Evolutionary conservation across 2,329 filamentous ascomycete genomes (phyloP), one percentile per base, ranked within the genome.

Genomic region (Aspergillus amoenus): DNA sequence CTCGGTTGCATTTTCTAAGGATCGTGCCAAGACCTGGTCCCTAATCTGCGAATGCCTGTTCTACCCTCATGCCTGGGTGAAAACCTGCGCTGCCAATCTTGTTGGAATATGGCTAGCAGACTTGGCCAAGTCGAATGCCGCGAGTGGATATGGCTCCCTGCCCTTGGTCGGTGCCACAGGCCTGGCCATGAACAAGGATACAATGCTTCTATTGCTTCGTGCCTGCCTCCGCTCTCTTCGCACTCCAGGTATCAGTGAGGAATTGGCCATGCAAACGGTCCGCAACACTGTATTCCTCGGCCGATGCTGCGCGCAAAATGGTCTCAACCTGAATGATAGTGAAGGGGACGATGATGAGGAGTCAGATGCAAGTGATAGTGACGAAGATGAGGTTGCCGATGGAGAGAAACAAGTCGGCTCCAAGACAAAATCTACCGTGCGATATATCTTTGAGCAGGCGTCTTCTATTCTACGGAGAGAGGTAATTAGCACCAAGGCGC

Each of bases 211-310:
- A 46, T 70, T 86, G 22, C 81, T 76, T 77, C 73, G 84, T 77
- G 70, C 82, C 81, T 73, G 84, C 81, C 59, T 86, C 59, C 73
- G 78, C 59, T 80, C 81, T 46, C 76, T 96, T 44, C 85, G 85
- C 47, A 84, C 84, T 0, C 80, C 83, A 0, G 83, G 82, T 51
- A 73, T 93, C 7, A 86, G 88, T 15, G 88, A 94, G 67, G 82
- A 86, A 9, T 79, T 97, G n/a, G 90, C 90, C 1, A 81, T 85
- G 42, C 91, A 96, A 70, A 87, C 87, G 12, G 85, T 90, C 4
- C 89, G 91, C 63, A 91, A 96, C 61, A 79, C 96, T 37, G 82
- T 93, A 39, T 96, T 96, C 79, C 79, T 99, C 0, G 90, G 87
- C 42, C 85, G 81, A 59, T 87, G 78, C 67, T 83, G 84, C 57